Conservation (phyloP, 2,329 filamentous ascomycete species). For the Colletotrichum sp. region DNA sequence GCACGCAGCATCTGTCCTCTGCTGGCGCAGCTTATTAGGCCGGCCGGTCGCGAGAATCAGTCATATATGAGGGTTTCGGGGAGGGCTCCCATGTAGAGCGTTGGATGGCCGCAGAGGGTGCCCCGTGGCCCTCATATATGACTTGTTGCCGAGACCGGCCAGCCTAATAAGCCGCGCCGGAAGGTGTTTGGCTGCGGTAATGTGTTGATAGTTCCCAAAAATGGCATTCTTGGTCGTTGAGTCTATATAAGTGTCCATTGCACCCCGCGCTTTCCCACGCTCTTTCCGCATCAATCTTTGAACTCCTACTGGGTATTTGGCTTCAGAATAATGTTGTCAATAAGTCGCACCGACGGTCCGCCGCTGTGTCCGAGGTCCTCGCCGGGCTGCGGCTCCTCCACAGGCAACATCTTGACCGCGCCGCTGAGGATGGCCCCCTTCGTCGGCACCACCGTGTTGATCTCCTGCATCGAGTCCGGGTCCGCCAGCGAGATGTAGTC, state of each 20-base stretch:
- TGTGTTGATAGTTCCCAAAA: neutral
- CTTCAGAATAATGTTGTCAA: conserved; percentile 87
- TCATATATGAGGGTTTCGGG: neutral
- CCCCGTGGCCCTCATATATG: neutral
- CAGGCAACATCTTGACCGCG: conserved; percentile 85
- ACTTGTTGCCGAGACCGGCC: neutral
- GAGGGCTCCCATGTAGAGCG: neutral
- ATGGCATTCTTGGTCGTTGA: neutral
- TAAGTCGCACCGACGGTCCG: conserved; percentile 81
- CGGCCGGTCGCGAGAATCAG: accelerated
- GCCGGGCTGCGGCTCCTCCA: conserved; percentile 71
- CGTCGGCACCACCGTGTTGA: conserved; percentile 70
- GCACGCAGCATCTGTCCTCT: neutral
- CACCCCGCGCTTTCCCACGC: too few species aligned
- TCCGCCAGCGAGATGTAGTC: conserved; percentile 95
- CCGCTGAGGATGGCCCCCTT: conserved; percentile 87
- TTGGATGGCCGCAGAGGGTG: neutral
- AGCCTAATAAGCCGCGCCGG: neutral
- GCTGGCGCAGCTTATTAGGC: neutral
- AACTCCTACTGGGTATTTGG: conserved; percentile 31
- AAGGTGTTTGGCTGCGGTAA: neutral
- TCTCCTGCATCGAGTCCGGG: conserved; percentile 80
- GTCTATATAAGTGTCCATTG: neutral
- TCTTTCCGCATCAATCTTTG: neutral
- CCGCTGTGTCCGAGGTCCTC: conserved; percentile 79